phyloP scores from a whole-genome alignment of 2,329 filamentous ascomycete genomes.

The Aureobasidium sp. region DNA sequence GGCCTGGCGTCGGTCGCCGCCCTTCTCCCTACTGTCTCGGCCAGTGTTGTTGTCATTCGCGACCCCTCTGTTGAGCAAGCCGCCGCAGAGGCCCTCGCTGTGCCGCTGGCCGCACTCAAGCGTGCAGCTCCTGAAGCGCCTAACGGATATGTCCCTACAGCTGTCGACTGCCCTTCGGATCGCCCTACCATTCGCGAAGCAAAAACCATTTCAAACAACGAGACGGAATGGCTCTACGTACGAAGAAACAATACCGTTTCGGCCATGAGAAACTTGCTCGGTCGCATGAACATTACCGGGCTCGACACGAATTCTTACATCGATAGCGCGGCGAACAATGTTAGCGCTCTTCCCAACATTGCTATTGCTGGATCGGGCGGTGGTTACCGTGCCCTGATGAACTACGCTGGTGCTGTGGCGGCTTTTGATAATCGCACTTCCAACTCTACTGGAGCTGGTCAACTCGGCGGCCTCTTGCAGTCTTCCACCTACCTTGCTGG shows the following conservation, averaged over 20 bases:
- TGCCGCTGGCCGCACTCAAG: neutral
- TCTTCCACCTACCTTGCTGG: constrained; percentile 73
- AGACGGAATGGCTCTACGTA: constrained; percentile 65
- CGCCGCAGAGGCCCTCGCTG: constrained; percentile 16
- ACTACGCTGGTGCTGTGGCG: constrained; percentile 69
- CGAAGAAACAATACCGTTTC: constrained; percentile 66
- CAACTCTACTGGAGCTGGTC: constrained; percentile 54
- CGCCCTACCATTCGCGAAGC: constrained; percentile 64
- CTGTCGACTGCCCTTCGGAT: constrained; percentile 61
- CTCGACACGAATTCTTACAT: constrained; percentile 75
- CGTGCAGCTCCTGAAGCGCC: constrained; percentile 47
- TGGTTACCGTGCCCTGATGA: constrained; percentile 80
- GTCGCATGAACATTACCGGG: constrained; percentile 63
- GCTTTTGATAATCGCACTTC: constrained; percentile 71
- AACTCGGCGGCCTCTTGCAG: constrained; percentile 75
- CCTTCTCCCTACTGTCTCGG: neutral
- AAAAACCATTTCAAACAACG: constrained; percentile 55
- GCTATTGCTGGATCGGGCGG: constrained; percentile 75
- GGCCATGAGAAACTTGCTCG: constrained; percentile 69
- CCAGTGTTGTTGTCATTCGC: constrained; percentile 12
- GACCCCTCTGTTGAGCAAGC: constrained; percentile 12
- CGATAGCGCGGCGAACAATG: constrained; percentile 49
- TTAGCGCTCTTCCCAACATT: constrained; percentile 57
- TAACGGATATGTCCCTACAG: constrained; percentile 64
- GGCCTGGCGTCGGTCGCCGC: constrained; percentile 12